Evolutionary conservation across 129 eudicot genomes (phyloP).

Genomic region (Pittosporum tobira): DNA sequence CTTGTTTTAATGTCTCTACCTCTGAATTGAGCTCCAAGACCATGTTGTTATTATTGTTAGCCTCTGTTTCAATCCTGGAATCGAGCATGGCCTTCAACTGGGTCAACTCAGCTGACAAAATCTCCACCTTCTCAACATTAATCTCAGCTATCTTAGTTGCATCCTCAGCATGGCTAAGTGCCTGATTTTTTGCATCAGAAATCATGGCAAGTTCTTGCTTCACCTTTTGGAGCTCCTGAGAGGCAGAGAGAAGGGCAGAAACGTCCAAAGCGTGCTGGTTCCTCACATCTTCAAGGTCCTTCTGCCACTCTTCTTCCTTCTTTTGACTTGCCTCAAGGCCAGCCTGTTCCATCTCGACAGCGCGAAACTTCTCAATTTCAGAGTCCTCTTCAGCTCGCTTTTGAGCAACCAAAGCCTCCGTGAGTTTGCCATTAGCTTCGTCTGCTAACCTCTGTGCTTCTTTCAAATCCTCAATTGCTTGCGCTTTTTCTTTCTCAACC

Average conservation of each 20-base stretch:
- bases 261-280: slow-evolving; percentile 71
- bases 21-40: slow-evolving; percentile 40
- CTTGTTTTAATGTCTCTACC: slow-evolving; percentile 32
- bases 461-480: slow-evolving; percentile 55
- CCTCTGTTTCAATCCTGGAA: slow-evolving; percentile 42
- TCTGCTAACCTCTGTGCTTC: slow-evolving; percentile 69
- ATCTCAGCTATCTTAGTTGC: slow-evolving; percentile 86
- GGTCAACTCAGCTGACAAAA: slow-evolving; percentile 55
- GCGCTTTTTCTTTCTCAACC: slow-evolving; percentile 72
- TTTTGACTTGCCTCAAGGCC: slow-evolving; percentile 82
- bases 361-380: slow-evolving; percentile 87
- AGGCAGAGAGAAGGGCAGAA: slow-evolving; percentile 69
- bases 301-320: slow-evolving; percentile 76
- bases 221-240: slow-evolving; percentile 71
- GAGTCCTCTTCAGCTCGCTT: slow-evolving; percentile 79
- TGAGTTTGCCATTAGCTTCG: slow-evolving; percentile 75
- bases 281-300: slow-evolving; percentile 61
- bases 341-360: slow-evolving; percentile 89
- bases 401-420: slow-evolving; percentile 73
- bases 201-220: slow-evolving; percentile 72
- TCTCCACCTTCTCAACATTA: slow-evolving; percentile 70
- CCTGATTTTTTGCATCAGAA: slow-evolving; percentile 74
- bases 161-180: slow-evolving; percentile 85
- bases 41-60: slow-evolving; percentile 27
- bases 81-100: slow-evolving; percentile 64